A percentile compares a stretch with the other conserved stretches of the same genome.
These are phyloP conservation scores for Aspergillus ellipticus DNA, from an alignment of 495 filamentous ascomycete genomes.

Conservation along the genomic window DNA sequence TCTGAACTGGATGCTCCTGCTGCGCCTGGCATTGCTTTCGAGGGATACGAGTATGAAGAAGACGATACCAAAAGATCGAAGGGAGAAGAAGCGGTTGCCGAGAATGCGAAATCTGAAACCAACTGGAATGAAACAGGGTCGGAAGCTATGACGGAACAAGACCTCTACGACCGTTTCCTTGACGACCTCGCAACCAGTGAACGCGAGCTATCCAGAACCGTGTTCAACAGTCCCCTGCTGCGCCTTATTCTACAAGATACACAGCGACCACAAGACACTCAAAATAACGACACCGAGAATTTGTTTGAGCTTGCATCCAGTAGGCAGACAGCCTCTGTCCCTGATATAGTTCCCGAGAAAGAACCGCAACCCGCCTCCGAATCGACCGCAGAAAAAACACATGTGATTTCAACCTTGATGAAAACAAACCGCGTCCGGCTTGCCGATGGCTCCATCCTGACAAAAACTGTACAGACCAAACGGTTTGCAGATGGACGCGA, in stretches of 20 bases:
- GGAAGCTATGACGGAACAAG: constrained; percentile 35
- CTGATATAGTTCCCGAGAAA: constrained; percentile 16
- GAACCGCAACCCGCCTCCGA: neutral
- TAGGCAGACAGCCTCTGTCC: constrained; percentile 28
- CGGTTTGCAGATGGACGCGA: constrained; percentile 62
- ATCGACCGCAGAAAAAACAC: constrained; percentile 12
- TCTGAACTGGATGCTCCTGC: constrained; percentile 17
- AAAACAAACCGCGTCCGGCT: constrained; percentile 51
- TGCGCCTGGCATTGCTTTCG: constrained; percentile 27
- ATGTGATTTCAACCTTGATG: constrained; percentile 54
- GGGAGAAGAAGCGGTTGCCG: neutral
- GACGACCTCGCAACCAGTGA: constrained; percentile 35
- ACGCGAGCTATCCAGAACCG: constrained; percentile 24
- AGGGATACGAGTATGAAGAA: constrained; percentile 12
- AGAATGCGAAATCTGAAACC: constrained; percentile 10
- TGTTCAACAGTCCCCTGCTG: constrained; percentile 32
- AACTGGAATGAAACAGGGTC: neutral
- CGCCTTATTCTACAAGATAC: constrained; percentile 32
- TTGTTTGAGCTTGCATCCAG: constrained; percentile 34
- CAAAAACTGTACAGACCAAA: constrained; percentile 56
- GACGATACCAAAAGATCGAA: neutral
- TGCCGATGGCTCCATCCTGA: constrained; percentile 59
- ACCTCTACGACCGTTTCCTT: constrained; percentile 45
- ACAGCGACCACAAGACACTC: constrained; percentile 8
- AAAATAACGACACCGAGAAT: constrained; percentile 22